Conservation (phyloP, 352 stramenopile genomes). For the Phytophthora parvispora region DNA sequence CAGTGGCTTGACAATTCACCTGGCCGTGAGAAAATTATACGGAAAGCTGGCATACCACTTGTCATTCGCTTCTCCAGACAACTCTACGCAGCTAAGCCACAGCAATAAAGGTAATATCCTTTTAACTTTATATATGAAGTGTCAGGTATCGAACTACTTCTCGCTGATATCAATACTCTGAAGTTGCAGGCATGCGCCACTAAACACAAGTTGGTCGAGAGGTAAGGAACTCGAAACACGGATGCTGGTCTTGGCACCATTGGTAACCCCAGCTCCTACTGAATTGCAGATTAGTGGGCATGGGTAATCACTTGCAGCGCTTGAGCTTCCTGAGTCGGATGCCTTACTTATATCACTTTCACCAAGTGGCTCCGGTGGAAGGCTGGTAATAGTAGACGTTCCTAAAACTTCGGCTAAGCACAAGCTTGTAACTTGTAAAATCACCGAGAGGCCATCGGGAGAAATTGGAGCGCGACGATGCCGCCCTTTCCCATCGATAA, state of each 20-base stretch:
- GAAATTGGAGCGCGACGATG: constrained; percentile 8
- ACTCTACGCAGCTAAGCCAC: constrained; percentile 56
- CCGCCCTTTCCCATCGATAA: constrained; percentile 17
- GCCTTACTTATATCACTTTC: constrained; percentile 8
- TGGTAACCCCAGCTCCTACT: neutral
- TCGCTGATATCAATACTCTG: neutral
- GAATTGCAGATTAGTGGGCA: constrained; percentile 35
- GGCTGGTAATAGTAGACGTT: neutral
- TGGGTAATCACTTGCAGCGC: constrained; percentile 14
- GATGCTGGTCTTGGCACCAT: constrained; percentile 16
- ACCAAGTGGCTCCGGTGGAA: neutral
- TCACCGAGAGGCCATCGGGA: constrained; percentile 34
- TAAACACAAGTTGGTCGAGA: constrained; percentile 41
- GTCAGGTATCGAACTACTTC: neutral
- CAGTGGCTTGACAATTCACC: constrained; percentile 85
- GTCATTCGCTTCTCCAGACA: constrained; percentile 84
- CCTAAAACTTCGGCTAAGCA: constrained; percentile 24
- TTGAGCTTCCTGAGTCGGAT: neutral
- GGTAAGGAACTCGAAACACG: constrained; percentile 36
- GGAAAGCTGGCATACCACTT: constrained; percentile 67
- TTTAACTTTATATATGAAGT: neutral
- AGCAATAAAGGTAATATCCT: neutral
- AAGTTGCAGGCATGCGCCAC: constrained; percentile 36
- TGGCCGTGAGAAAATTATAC: constrained; percentile 75
- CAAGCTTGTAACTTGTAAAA: constrained; percentile 43